These are phyloP conservation scores for Oligophagozyma castellii DNA, from an alignment of 1,139 yeast genomes.

Conservation along the genomic window DNA sequence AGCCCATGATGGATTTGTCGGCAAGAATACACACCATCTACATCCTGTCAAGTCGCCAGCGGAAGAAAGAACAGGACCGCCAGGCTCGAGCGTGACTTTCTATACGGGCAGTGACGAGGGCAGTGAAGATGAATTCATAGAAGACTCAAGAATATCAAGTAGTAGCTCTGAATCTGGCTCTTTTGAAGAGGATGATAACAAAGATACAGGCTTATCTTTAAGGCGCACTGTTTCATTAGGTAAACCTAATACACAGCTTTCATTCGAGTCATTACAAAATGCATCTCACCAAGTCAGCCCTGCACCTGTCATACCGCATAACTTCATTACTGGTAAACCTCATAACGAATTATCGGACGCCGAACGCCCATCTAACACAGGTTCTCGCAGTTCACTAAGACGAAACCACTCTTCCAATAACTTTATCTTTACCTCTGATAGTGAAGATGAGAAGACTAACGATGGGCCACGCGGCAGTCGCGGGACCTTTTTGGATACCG, in stretches of 20 bases:
- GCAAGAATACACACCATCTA: constrained; percentile 1
- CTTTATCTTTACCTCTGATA: constrained; percentile 21
- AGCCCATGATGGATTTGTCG: constrained; percentile 1
- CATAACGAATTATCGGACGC: constrained; percentile 2
- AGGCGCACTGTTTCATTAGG: constrained; percentile 21
- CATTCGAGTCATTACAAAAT: constrained; percentile 15
- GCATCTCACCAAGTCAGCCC: constrained; percentile 4
- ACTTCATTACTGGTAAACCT: constrained; percentile 21
- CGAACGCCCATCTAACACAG: background rate
- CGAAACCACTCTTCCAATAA: constrained; percentile 13
- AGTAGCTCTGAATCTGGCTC: constrained; percentile 11
- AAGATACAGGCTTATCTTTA: constrained; percentile 8
- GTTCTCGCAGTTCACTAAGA: constrained; percentile 3
- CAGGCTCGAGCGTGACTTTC: no score
- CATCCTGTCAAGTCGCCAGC: constrained; percentile 1
- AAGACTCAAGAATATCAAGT: constrained; percentile 11
- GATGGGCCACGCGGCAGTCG: constrained; percentile 7
- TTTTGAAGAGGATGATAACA: constrained; percentile 3
- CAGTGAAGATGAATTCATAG: constrained; percentile 28
- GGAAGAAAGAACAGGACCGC: background rate
- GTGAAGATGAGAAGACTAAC: constrained; percentile 13
- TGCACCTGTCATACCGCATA: constrained; percentile 10
- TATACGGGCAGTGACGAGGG: constrained; percentile 29
- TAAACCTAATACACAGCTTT: constrained; percentile 11
- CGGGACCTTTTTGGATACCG: constrained; percentile 7